phyloP scores from a whole-genome alignment of 129 eudicot genomes.

The Flaveria linearis region DNA sequence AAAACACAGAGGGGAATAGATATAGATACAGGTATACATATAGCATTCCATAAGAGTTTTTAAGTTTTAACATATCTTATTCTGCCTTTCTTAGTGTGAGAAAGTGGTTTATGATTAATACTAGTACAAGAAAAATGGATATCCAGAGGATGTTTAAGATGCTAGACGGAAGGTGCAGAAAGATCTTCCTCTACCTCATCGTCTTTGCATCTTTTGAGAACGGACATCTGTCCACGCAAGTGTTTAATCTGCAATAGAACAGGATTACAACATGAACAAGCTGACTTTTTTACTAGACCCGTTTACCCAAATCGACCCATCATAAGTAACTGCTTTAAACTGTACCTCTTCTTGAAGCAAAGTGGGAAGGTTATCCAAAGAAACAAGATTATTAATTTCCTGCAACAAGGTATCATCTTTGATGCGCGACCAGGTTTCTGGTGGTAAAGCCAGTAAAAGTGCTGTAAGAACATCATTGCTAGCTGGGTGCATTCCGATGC shows the following conservation, averaged over 20 bases:
- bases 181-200: constrained; percentile 88
- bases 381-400: constrained; percentile 55
- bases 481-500: constrained; percentile 62
- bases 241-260: constrained; percentile 66
- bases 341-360: constrained; percentile 95
- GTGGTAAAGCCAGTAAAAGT: constrained; percentile 82
- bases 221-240: constrained; percentile 71
- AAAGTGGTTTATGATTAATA: constrained; percentile 24
- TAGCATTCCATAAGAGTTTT: constrained; percentile 21
- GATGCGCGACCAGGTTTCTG: constrained; percentile 84
- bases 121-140: constrained; percentile 24
- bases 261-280: neutral
- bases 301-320: neutral
- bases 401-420: constrained; percentile 63
- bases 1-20: constrained; percentile 34
- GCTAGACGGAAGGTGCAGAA: constrained; percentile 61
- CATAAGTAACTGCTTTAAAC: constrained; percentile 21
- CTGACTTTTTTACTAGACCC: neutral
- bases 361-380: constrained; percentile 57
- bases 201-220: constrained; percentile 88
- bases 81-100: constrained; percentile 16
- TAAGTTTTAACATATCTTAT: constrained; percentile 21
- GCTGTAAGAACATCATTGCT: constrained; percentile 79
- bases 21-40: constrained; percentile 23
- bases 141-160: constrained; percentile 17